phyloP scores from a whole-genome alignment of 1,284 basidiomycete species.

The Irpex lacteus region DNA sequence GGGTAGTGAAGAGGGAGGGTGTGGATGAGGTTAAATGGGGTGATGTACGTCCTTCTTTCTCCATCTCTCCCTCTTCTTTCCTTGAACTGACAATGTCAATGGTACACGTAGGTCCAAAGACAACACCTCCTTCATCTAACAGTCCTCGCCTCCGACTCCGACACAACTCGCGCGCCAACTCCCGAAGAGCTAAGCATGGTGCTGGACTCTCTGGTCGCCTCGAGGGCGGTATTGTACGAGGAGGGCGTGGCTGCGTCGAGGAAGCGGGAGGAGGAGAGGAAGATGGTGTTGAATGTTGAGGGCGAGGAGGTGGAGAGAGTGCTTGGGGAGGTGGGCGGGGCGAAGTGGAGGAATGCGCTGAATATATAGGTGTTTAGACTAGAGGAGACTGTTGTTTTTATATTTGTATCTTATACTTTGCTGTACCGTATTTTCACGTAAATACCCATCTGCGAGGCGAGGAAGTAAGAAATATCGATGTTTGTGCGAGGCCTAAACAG shows the following conservation, averaged over 20 bases:
- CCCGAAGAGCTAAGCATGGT: constrained; percentile 56
- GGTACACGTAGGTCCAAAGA: constrained; percentile 49
- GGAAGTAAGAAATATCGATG: no score
- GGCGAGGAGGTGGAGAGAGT: constrained; percentile 71
- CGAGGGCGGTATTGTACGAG: constrained; percentile 71
- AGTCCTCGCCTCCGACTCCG: constrained; percentile 48
- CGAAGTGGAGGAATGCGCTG: constrained; percentile 61
- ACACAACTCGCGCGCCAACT: constrained; percentile 52
- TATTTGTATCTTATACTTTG: no score
- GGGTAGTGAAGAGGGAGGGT: constrained; percentile 82
- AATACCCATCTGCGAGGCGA: no score
- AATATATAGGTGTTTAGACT: constrained; percentile 19
- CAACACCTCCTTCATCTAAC: constrained; percentile 67
- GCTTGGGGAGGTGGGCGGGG: constrained; percentile 67
- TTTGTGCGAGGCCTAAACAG: no score
- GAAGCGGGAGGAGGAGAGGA: constrained; percentile 56
- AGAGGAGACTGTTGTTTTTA: no score
- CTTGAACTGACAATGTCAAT: no score
- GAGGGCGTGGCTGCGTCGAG: constrained; percentile 50
- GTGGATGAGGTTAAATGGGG: constrained; percentile 85
- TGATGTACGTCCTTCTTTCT: constrained; percentile 49
- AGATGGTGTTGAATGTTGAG: constrained; percentile 68
- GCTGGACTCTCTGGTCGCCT: constrained; percentile 65
- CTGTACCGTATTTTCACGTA: no score
- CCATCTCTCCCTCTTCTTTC: background rate